Percentiles rank a stretch among this genome's conserved stretches.
These are phyloP conservation scores for Vanderwaltozyma verrucispora DNA, from an alignment of 805 yeast genomes.

Conservation along the genomic window DNA sequence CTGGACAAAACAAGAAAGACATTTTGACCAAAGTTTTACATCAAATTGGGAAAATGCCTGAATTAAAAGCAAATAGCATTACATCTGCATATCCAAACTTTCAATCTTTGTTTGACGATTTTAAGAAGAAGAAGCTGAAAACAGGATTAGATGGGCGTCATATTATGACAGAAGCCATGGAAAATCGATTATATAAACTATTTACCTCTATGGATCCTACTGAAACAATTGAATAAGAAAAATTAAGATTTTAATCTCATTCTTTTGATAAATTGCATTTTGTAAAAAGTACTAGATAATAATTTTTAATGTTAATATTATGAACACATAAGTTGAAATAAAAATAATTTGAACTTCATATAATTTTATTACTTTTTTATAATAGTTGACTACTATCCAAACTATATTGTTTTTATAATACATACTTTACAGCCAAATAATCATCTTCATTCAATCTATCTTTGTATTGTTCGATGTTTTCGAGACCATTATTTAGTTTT, in stretches of 20 bases:
- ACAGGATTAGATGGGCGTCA: conserved; percentile 35
- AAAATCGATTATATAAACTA: conserved; percentile 36
- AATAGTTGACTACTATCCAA: too few relatives aligned
- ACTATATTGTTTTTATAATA: conserved; percentile 1
- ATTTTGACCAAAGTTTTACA: conserved; percentile 41
- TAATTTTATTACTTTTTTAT: too few relatives aligned
- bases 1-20: conserved; percentile 40
- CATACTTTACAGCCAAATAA: conserved; percentile 26
- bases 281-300: conserved; percentile 26
- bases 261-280: conserved; percentile 28
- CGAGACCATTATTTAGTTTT: conserved; percentile 30
- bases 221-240: conserved; percentile 23
- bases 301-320: not conserved
- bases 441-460: conserved; percentile 49
- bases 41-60: conserved; percentile 51
- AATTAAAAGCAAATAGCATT: conserved; percentile 38
- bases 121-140: conserved; percentile 28
- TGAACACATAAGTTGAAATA: not conserved
- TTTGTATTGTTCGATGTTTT: conserved; percentile 32
- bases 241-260: conserved; percentile 2
- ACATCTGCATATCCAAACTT: conserved; percentile 34
- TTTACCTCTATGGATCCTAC: conserved; percentile 43
- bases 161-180: conserved; percentile 42
- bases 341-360: too few relatives aligned
- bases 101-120: conserved; percentile 22